Conservation (phyloP, 2,329 filamentous ascomycete species). For the Orbilia brochopaga region DNA sequence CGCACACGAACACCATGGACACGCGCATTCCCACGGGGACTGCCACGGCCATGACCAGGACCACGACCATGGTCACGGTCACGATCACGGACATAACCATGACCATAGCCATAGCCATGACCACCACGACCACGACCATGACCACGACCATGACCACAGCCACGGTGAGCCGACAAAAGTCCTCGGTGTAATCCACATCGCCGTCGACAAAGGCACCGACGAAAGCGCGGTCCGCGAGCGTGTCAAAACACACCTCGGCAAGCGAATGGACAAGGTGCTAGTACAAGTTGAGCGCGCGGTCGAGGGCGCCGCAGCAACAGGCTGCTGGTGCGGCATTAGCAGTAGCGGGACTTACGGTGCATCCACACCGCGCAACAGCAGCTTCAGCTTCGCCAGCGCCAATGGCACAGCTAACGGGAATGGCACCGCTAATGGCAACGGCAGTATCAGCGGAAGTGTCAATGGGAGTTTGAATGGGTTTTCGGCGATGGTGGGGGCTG, state of each 20-base stretch:
- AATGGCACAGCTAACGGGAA: conserved; percentile 4
- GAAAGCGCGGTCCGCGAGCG: conserved; percentile 27
- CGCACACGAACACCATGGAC: conserved; percentile 5
- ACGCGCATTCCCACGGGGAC: conserved; percentile 3
- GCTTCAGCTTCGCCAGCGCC: conserved; percentile 25
- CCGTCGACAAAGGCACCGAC: conserved; percentile 27
- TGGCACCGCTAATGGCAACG: conserved; percentile 1
- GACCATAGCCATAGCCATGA: conserved; percentile 13
- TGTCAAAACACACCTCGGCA: conserved; percentile 30
- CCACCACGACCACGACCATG: conserved; percentile 7
- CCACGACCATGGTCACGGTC: conserved; percentile 19
- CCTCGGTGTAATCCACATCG: conserved; percentile 38
- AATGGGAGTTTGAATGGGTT: no score
- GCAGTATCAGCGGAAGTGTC: background rate
- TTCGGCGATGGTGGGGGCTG: conserved; percentile 2
- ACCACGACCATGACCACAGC: conserved; percentile 8
- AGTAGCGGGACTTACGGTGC: conserved; percentile 24
- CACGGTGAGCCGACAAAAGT: conserved; percentile 26
- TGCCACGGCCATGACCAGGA: conserved; percentile 8
- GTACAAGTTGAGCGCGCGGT: conserved; percentile 35
- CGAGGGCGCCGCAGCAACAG: conserved; percentile 9
- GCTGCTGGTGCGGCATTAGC: conserved; percentile 45
- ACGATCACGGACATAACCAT: conserved; percentile 25
- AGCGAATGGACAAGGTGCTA: conserved; percentile 35
- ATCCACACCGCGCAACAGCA: conserved; percentile 24